Evolutionary conservation across 208 protist genomes (phyloP), one percentile per base, ranked within the genome.

Genomic region (Strigomonas galati): DNA sequence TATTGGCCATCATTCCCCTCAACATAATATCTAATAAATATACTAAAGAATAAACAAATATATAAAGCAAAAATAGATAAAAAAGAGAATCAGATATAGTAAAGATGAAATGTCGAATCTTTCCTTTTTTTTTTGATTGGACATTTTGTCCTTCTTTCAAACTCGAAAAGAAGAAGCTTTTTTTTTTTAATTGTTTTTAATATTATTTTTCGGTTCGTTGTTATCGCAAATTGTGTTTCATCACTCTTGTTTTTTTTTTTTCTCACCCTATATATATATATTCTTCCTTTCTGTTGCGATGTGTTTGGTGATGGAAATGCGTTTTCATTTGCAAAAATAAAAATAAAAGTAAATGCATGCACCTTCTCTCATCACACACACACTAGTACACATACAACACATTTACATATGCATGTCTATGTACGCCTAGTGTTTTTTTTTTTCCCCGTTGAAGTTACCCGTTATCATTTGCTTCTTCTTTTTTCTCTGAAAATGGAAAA

Each of bases 201-300:
- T n/a, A n/a, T n/a, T n/a, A n/a, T n/a, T n/a, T n/a, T n/a, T n/a
- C n/a, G n/a, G n/a, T n/a, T n/a, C n/a, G n/a, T n/a, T n/a, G n/a
- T n/a, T n/a, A n/a, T n/a, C n/a, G n/a, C n/a, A n/a, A n/a, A n/a
- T n/a, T n/a, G n/a, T n/a, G n/a, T n/a, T n/a, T n/a, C n/a, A n/a
- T n/a, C n/a, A n/a, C n/a, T n/a, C n/a, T n/a, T n/a, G n/a, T n/a
- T 55, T 55, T 55, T 55, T 30, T 55, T 55, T 30, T 55, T 19
- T 55, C 19, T 55, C 19, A 19, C 26, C 5, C 6, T 19, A 44
- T 55, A 19, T 12, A 55, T 19, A 17, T 12, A 23, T 23, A 14
- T 55, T 55, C 23, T 55, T 28, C 26, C 19, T 19, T 28, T 6
- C 51, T 6, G 5, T 28, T 23, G n/a, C 26, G 10, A 55, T 6